Conservation (phyloP, 2,329 filamentous ascomycete genomes). For the Aspergillus ochraceoroseus region DNA sequence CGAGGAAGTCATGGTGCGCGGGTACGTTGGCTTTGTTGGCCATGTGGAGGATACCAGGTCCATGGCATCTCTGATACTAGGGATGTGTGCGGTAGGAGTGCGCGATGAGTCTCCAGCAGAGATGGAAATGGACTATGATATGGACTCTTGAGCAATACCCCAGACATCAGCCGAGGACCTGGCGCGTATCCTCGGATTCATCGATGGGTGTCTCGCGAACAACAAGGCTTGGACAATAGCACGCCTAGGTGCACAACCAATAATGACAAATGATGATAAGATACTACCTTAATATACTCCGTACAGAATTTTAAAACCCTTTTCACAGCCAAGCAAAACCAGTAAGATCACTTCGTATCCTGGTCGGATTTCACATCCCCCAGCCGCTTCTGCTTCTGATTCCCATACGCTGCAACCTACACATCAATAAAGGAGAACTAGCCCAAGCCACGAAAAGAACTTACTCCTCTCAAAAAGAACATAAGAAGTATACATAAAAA, state of each 20-base stretch:
- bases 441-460: slow-evolving; percentile 11
- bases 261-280: too few relatives aligned
- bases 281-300: too few relatives aligned
- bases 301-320: too few relatives aligned
- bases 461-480: slow-evolving; percentile 33
- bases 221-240: too few relatives aligned
- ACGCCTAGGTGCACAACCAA: too few relatives aligned
- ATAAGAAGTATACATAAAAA: slow-evolving; percentile 33
- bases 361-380: background rate
- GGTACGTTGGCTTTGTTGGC: slow-evolving; percentile 14
- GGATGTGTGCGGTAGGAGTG: slow-evolving; percentile 12
- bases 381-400: slow-evolving; percentile 22
- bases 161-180: too few relatives aligned
- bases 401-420: slow-evolving; percentile 25
- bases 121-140: background rate
- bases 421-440: background rate
- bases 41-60: slow-evolving; percentile 15
- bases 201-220: too few relatives aligned
- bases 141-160: too few relatives aligned
- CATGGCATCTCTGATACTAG: slow-evolving; percentile 15
- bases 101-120: background rate
- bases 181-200: too few relatives aligned
- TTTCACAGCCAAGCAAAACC: too few relatives aligned
- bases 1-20: slow-evolving; percentile 2
- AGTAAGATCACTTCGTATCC: background rate